Evolutionary conservation across 192 early-diverging fungal genomes (phyloP).

Genomic region (Dimargaris xerosporica): DNA sequence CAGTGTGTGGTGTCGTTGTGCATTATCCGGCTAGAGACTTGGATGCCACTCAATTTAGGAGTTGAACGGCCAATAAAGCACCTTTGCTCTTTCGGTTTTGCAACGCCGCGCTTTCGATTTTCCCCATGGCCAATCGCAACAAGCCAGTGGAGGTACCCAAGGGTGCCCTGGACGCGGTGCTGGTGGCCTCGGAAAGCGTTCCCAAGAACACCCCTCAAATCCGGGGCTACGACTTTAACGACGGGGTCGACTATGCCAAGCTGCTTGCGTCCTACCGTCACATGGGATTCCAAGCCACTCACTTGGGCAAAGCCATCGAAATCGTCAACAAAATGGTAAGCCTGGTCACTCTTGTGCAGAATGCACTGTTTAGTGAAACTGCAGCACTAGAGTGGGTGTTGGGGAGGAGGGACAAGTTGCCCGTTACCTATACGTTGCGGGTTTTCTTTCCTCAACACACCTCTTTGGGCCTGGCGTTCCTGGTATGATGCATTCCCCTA

Average conservation of each 20-base stretch:
- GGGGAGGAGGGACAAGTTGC: too few relatives aligned
- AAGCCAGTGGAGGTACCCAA: background rate
- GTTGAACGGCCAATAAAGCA: too few relatives aligned
- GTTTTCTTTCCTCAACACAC: too few relatives aligned
- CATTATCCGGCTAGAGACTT: too few relatives aligned
- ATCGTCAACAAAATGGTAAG: slow-evolving; percentile 76
- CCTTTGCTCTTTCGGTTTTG: too few relatives aligned
- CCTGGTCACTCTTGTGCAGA: background rate
- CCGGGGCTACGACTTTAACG: slow-evolving; percentile 87
- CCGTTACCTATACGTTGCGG: too few relatives aligned
- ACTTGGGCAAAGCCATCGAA: slow-evolving; percentile 72
- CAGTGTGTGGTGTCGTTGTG: too few relatives aligned
- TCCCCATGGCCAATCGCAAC: background rate
- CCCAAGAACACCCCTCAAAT: slow-evolving; percentile 45
- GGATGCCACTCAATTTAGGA: too few relatives aligned
- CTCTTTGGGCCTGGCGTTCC: too few relatives aligned
- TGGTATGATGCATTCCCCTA: background rate
- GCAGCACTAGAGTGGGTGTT: too few relatives aligned
- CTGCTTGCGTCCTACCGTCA: slow-evolving; percentile 54
- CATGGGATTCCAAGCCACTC: slow-evolving; percentile 91
- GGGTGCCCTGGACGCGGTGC: slow-evolving; percentile 26
- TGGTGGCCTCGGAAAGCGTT: slow-evolving; percentile 48
- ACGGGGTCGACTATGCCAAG: slow-evolving; percentile 55
- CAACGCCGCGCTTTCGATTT: too few relatives aligned
- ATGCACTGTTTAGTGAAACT: too few relatives aligned